Conservation (phyloP, 441 rosid species). For the Geranium incanum region DNA sequence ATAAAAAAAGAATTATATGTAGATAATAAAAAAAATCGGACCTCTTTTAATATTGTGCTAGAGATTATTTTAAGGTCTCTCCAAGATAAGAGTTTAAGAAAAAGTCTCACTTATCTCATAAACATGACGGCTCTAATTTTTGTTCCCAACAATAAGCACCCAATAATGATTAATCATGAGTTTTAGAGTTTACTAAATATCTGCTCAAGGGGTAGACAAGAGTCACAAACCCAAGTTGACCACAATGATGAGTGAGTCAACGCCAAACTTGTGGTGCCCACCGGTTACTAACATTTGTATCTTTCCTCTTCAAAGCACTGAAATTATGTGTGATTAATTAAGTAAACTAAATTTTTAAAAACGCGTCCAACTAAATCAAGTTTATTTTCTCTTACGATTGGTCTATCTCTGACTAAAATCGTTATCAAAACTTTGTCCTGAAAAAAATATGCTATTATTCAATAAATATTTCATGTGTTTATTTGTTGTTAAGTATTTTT, state of each 20-base stretch:
- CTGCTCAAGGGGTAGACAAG: neutral
- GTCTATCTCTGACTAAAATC: no score
- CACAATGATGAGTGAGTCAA: neutral
- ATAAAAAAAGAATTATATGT: no score
- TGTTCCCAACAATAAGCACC: neutral
- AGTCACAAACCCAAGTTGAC: neutral
- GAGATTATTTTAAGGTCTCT: no score
- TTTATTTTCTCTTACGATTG: neutral
- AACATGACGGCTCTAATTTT: no score
- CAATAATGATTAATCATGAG: neutral
- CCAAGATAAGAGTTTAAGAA: no score
- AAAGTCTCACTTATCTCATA: no score
- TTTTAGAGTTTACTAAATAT: conserved; percentile 1
- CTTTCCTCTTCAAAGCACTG: neutral
- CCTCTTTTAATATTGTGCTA: no score
- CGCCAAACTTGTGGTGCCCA: neutral
- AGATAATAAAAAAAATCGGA: no score
- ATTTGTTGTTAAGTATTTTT: no score
- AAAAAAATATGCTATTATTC: no score
- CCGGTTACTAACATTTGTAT: neutral
- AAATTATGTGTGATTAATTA: neutral
- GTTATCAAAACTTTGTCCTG: no score
- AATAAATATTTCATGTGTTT: no score
- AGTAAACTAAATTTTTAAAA: neutral
- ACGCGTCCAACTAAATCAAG: neutral